Percentiles rank a stretch among this genome's conserved stretches.
Conservation (phyloP, 768 basidiomycete species). For the Coprinopsis marcescibilis region DNA sequence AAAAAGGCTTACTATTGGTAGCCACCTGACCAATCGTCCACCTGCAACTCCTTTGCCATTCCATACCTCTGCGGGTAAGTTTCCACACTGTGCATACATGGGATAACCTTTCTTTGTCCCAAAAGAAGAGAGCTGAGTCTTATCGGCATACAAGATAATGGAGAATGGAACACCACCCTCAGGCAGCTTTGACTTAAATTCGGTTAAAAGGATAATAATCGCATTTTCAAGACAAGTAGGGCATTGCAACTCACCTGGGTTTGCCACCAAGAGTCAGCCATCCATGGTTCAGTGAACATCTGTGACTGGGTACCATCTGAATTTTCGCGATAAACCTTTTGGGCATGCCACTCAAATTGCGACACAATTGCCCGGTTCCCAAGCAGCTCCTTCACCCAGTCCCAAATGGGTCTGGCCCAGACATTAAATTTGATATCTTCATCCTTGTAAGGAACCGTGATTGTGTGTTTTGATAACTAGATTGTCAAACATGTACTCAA, state of each 20-base stretch:
- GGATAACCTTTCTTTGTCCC: conserved; percentile 31
- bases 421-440: conserved; percentile 10
- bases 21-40: conserved; percentile 26
- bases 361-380: conserved; percentile 17
- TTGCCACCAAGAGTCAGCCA: conserved; percentile 27
- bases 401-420: conserved; percentile 19
- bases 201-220: too few species aligned
- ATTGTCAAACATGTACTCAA: background rate
- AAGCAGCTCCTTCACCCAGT: conserved; percentile 24
- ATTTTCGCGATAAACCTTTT: conserved; percentile 22
- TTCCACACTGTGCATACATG: conserved; percentile 25
- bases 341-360: conserved; percentile 27
- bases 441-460: background rate
- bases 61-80: conserved; percentile 20
- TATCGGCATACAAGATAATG: conserved; percentile 34
- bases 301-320: conserved; percentile 16
- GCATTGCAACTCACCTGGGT: too few species aligned
- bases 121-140: conserved; percentile 32
- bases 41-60: conserved; percentile 4
- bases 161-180: conserved; percentile 20
- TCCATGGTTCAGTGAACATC: conserved; percentile 29
- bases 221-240: too few species aligned
- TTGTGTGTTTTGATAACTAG: conserved; percentile 3
- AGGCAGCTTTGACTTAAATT: too few species aligned
- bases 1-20: conserved; percentile 25